These are phyloP conservation scores for Coelastrella sp. DNA, from an alignment of 139 green algal genomes.

Conservation along the genomic window DNA sequence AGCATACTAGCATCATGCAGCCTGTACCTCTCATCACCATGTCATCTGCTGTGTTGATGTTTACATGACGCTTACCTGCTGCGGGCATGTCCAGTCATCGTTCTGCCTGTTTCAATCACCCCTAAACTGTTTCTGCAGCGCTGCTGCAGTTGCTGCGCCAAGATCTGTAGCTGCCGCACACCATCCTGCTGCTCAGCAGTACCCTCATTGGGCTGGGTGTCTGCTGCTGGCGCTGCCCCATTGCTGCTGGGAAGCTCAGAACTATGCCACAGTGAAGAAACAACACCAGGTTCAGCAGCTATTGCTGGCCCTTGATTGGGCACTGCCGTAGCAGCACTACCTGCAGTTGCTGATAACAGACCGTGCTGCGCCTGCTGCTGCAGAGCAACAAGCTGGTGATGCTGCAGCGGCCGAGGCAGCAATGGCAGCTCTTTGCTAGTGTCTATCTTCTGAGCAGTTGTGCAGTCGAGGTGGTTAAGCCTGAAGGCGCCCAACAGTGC, in stretches of 20 bases:
- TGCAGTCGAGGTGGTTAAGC: conserved; percentile 48
- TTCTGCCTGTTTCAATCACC: conserved; percentile 6
- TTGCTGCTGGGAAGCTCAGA: not conserved
- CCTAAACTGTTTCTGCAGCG: conserved; percentile 27
- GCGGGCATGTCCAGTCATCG: conserved; percentile 34
- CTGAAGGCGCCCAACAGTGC: conserved; percentile 60
- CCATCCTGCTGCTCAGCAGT: not conserved
- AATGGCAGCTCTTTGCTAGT: conserved; percentile 40
- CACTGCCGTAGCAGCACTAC: not conserved
- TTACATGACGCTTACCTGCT: conserved; percentile 18
- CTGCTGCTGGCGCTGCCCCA: not conserved
- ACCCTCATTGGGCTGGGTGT: not conserved
- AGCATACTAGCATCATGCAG: too few relatives aligned
- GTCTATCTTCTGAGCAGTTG: conserved; percentile 42
- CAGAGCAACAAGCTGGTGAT: conserved; percentile 18
- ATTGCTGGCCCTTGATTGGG: not conserved
- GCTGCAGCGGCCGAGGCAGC: conserved; percentile 36
- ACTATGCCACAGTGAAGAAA: not conserved
- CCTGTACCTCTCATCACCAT: too few relatives aligned
- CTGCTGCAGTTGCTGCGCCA: conserved; percentile 23
- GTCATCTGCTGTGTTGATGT: too few relatives aligned
- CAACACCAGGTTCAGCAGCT: not conserved
- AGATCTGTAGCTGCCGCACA: not conserved
- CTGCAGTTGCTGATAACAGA: not conserved
- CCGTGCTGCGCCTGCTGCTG: conserved; percentile 1